Evolutionary conservation across 2,329 filamentous ascomycete species (phyloP).

Genomic region (Microsporum audouinii): DNA sequence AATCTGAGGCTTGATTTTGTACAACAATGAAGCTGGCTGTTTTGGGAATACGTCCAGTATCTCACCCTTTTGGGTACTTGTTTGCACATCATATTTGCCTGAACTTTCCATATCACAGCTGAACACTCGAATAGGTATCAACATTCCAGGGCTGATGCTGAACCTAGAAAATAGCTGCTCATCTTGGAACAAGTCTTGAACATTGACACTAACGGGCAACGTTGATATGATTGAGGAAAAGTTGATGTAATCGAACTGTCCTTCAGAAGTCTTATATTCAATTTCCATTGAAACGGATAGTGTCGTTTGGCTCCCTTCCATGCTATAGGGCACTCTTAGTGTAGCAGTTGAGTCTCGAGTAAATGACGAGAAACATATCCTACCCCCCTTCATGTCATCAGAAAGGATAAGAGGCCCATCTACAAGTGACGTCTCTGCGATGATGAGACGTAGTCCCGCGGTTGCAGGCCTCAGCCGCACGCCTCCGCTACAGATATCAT

Average conservation of each 20-base stretch:
- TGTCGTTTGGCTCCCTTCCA: constrained; percentile 62
- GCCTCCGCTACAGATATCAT: constrained; percentile 44
- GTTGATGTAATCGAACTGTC: constrained; percentile 51
- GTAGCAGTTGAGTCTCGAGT: constrained; percentile 23
- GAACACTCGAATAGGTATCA: constrained; percentile 62
- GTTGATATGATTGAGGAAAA: constrained; percentile 56
- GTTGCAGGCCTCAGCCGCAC: constrained; percentile 48
- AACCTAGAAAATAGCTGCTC: constrained; percentile 75
- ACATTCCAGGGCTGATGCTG: constrained; percentile 69
- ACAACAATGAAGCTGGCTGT: constrained; percentile 69
- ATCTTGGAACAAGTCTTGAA: constrained; percentile 90
- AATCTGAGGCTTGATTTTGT: constrained; percentile 50
- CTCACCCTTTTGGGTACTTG: constrained; percentile 35
- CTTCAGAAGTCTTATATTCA: constrained; percentile 56
- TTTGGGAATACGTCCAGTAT: constrained; percentile 60
- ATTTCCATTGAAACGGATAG: constrained; percentile 68
- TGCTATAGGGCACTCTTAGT: constrained; percentile 64
- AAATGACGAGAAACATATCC: constrained; percentile 34
- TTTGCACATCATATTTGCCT: constrained; percentile 47
- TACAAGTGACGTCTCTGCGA: constrained; percentile 38
- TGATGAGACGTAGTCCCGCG: constrained; percentile 47
- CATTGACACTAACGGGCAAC: constrained; percentile 83
- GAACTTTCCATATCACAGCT: constrained; percentile 60
- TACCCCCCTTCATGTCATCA: constrained; percentile 23
- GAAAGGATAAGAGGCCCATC: constrained; percentile 33